Evolutionary conservation across 495 filamentous ascomycete genomes (phyloP).

Genomic region (Durotheca rogersii): DNA sequence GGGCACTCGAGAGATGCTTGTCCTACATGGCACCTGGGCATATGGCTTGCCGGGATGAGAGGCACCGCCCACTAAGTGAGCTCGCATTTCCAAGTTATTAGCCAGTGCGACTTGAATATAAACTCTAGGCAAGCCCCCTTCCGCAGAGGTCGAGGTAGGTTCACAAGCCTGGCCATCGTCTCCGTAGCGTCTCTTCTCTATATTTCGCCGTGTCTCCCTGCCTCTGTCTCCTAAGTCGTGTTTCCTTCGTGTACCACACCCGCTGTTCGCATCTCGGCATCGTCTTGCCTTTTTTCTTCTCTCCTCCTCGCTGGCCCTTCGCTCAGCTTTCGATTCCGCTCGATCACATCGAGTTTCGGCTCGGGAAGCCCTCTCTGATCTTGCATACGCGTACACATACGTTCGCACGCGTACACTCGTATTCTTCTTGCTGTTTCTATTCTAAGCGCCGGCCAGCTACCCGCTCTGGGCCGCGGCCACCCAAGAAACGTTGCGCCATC

Average conservation of each 20-base stretch:
- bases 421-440: constrained; percentile 24
- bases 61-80: background rate
- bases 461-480: constrained; percentile 25
- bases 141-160: background rate
- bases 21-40: constrained; percentile 3
- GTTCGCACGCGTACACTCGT: constrained; percentile 21
- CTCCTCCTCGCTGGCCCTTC: too few species aligned
- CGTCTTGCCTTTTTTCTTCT: background rate
- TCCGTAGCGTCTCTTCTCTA: constrained; percentile 1
- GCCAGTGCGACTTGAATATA: constrained; percentile 13
- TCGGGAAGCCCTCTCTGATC: constrained; percentile 34
- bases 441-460: constrained; percentile 35
- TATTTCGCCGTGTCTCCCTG: too few species aligned
- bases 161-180: constrained; percentile 5
- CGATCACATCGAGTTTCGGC: constrained; percentile 32
- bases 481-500: constrained; percentile 23
- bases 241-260: constrained; percentile 10
- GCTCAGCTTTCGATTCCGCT: constrained; percentile 5
- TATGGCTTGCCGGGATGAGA: background rate
- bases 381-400: constrained; percentile 23
- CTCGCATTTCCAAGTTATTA: background rate
- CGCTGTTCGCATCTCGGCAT: background rate
- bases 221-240: constrained; percentile 1
- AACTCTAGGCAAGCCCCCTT: constrained; percentile 11
- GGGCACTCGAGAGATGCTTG: too few species aligned